Evolutionary conservation across 2,329 filamentous ascomycete genomes (phyloP), one percentile per base, ranked within the genome.

Genomic region (Cadophora gregata): DNA sequence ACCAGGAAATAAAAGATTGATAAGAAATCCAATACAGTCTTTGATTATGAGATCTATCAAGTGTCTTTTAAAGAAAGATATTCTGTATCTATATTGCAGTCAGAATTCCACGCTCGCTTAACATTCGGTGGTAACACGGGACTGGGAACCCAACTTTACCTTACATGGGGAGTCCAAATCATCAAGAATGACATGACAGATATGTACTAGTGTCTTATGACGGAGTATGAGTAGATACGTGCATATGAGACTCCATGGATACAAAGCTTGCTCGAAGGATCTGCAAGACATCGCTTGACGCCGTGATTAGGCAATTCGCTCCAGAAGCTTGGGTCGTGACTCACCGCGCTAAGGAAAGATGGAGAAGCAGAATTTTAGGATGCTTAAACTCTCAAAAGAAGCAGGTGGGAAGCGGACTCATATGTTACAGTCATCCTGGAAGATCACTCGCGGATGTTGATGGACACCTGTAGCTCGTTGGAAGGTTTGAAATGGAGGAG

Each of bases 181-280:
- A n/a, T 42, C 38, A 42, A 42, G 10, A 19, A 42, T 42, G 38
- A 42, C 38, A 14, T 4, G 19, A 58, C 36, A 8, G 33, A 31
- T 48, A 10, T 21, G 25, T 29, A 31, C 19, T 31, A 60, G 58
- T n/a, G 8, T 47, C 9, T 21, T 2, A 60, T 60, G 58, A 60
- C n/a, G 21, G 42, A 60, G 25, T 9, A 60, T 60, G 58, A 60
- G 58, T 60, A 48, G 42, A 58, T 58, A 58, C 33, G 55, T 60
- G 58, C 58, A 47, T 33, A 60, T 45, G n/a, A 9, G 16, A 4
- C 1, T 45, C 24, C 31, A 38, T 27, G 56, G 33, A 45, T 59
- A 29, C 6, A 9, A 45, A 29, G 21, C 56, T 14, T 59, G 21
- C 24, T 59, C 19, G 14, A 27, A 21, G 19, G 16, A n/a, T 48